Conservation (phyloP, 345 rosid species). For the Viola odorata region DNA sequence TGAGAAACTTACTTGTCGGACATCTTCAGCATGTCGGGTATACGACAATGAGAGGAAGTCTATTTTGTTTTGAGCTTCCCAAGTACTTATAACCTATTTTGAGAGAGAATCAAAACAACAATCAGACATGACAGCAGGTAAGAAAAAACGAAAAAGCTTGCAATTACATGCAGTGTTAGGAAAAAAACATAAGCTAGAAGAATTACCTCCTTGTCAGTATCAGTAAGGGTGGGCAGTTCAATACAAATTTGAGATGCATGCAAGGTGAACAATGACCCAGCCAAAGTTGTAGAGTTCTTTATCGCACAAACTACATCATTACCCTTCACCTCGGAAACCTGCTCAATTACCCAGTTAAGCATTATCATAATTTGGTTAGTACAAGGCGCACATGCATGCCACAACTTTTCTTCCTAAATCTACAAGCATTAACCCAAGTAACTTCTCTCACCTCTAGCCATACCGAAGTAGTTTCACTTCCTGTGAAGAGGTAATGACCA, state of each 20-base stretch:
- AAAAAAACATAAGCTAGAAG: not conserved
- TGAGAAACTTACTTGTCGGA: constrained; percentile 56
- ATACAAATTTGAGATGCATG: constrained; percentile 86
- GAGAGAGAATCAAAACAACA: not conserved
- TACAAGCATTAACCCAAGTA: no score
- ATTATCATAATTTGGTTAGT: no score
- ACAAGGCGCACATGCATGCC: no score
- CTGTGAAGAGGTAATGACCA: constrained; percentile 93
- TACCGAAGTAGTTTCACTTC: constrained; percentile 96
- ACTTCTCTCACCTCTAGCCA: constrained; percentile 76
- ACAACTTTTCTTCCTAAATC: no score
- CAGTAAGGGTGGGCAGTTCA: constrained; percentile 80
- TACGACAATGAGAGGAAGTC: constrained; percentile 94
- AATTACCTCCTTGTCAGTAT: constrained; percentile 81
- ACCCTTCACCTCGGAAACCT: constrained; percentile 84
- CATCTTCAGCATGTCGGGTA: constrained; percentile 94
- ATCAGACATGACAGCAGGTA: not conserved
- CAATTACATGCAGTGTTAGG: no score
- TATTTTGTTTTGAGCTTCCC: constrained; percentile 93
- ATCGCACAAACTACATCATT: constrained; percentile 75
- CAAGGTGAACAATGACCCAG: constrained; percentile 83
- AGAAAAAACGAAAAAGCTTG: no score
- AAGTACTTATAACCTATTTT: constrained; percentile 68
- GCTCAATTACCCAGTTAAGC: constrained; percentile 8
- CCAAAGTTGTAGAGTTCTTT: constrained; percentile 81